Conservation (phyloP, 78 protist genomes). For the Creolimax fragrantissima region DNA sequence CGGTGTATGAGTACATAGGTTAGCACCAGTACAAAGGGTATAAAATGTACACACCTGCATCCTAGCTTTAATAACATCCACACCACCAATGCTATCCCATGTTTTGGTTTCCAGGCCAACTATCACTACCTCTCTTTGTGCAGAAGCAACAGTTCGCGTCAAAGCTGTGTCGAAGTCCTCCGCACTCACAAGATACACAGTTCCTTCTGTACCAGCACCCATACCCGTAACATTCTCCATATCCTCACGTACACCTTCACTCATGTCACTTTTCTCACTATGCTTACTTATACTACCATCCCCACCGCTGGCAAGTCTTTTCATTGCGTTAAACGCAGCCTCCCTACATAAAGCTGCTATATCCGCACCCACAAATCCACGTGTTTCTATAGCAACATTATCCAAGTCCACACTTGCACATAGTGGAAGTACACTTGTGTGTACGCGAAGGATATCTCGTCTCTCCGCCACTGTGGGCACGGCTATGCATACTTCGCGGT, state of each 20-base stretch:
- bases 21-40: background rate
- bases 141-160: background rate
- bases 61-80: background rate
- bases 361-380: constrained; percentile 4
- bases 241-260: too few species aligned
- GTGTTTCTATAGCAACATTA: background rate
- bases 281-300: too few species aligned
- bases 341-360: background rate
- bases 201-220: too few species aligned
- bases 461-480: background rate
- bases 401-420: background rate
- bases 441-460: too few species aligned
- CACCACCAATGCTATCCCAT: background rate
- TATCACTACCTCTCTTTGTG: background rate
- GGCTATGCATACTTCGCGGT: background rate
- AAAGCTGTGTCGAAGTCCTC: background rate
- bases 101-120: background rate
- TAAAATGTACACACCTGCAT: background rate
- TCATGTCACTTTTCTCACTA: too few species aligned
- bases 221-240: too few species aligned
- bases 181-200: background rate
- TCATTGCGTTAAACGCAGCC: background rate
- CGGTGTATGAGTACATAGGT: background rate
- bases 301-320: background rate
- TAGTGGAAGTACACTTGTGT: too few species aligned